phyloP scores from a whole-genome alignment of 176 grass and related monocot genomes.

The Carex cristatella region DNA sequence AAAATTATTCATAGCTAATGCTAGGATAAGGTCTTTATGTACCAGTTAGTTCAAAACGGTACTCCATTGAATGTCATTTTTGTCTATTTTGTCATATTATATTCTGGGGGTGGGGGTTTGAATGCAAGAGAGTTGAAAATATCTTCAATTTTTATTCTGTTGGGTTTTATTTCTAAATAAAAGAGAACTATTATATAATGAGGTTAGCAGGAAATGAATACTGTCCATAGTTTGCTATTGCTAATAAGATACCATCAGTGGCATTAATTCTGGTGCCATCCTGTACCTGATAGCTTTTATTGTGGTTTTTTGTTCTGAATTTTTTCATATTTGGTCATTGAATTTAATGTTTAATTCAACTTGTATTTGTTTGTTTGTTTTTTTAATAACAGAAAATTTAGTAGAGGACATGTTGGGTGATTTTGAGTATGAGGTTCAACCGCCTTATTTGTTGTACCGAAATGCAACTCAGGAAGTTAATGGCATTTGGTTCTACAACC shows the following conservation, averaged over 20 bases:
- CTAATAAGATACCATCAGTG: not conserved
- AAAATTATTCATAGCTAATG: not conserved
- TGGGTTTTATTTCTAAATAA: not conserved
- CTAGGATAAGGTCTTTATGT: not conserved
- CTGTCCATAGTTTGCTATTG: not conserved
- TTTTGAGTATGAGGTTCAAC: slow-evolving; percentile 92
- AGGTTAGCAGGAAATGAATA: not conserved
- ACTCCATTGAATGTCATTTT: not conserved
- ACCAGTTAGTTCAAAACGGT: not conserved
- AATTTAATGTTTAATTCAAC: not conserved
- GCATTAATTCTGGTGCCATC: not conserved
- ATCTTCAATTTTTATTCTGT: not conserved
- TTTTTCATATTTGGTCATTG: not conserved
- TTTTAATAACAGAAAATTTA: slow-evolving; percentile 64
- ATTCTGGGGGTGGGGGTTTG: not conserved
- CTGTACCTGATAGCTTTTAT: not conserved
- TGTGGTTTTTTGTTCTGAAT: not conserved
- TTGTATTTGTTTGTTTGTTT: not conserved
- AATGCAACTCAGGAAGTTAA: slow-evolving; percentile 89
- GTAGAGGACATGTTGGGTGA: slow-evolving; percentile 92
- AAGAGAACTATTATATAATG: not conserved
- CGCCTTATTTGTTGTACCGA: slow-evolving; percentile 76
- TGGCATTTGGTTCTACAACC: slow-evolving; percentile 98
- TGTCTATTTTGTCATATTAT: not conserved
- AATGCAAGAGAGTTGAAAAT: not conserved